Percentiles rank a stretch among this genome's conserved stretches.
Conservation (phyloP, 2,329 filamentous ascomycete genomes). For the Bipolaris victoriae region DNA sequence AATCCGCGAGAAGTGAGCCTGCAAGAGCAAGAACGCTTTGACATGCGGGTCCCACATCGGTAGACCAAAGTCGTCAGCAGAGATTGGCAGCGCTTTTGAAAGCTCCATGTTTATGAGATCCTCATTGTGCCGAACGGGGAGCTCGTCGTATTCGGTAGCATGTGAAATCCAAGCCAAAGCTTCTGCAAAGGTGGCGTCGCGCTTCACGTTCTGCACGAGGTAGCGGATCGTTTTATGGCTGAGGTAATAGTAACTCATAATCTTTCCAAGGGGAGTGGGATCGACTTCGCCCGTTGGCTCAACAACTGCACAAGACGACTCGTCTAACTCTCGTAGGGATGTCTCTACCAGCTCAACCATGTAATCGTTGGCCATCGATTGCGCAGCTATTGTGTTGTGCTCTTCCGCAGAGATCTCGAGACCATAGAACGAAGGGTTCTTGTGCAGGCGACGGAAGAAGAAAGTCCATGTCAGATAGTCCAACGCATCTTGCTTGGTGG, state of each 20-base stretch:
- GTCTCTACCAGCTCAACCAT: slow-evolving; percentile 92
- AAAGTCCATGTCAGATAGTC: slow-evolving; percentile 99
- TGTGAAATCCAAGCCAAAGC: slow-evolving; percentile 90
- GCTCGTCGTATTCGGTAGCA: slow-evolving; percentile 94
- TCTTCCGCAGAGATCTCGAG: slow-evolving; percentile 92
- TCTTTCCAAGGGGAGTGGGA: slow-evolving; percentile 89
- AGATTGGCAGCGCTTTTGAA: slow-evolving; percentile 78
- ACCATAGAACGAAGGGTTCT: slow-evolving; percentile 98
- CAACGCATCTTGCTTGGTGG: slow-evolving; percentile 93
- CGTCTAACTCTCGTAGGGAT: slow-evolving; percentile 79
- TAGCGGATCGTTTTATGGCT: slow-evolving; percentile 93
- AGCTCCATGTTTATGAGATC: slow-evolving; percentile 95
- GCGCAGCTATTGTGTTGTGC: slow-evolving; percentile 84
- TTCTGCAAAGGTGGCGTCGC: slow-evolving; percentile 77
- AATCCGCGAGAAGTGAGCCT: slow-evolving; percentile 93
- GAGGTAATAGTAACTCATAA: slow-evolving; percentile 98
- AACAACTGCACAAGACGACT: slow-evolving; percentile 82
- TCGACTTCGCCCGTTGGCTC: slow-evolving; percentile 89
- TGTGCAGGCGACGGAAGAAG: slow-evolving; percentile 96
- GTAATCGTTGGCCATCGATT: slow-evolving; percentile 88
- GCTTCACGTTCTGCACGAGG: slow-evolving; percentile 76
- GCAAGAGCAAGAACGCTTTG: slow-evolving; percentile 90
- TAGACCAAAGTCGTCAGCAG: slow-evolving; percentile 67
- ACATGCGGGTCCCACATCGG: slow-evolving; percentile 99
- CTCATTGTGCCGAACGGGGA: slow-evolving; percentile 97